phyloP scores from a whole-genome alignment of 805 yeast species.

The Candida parachauliodes region DNA sequence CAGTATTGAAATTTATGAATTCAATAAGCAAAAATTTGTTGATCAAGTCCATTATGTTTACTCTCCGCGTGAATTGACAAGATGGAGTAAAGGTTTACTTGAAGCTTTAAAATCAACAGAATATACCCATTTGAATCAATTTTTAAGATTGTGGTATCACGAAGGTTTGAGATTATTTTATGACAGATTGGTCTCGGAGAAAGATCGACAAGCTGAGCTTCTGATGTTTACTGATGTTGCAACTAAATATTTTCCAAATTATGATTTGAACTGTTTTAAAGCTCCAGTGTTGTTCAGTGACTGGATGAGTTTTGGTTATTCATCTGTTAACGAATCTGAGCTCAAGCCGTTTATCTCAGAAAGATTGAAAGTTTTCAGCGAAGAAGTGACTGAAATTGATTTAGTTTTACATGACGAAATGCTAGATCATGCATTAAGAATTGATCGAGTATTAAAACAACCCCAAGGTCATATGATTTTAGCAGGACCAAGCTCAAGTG shows the following conservation, averaged over 20 bases:
- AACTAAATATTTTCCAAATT: conserved; percentile 42
- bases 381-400: conserved; percentile 65
- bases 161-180: conserved; percentile 76
- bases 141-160: conserved; percentile 71
- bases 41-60: conserved; percentile 62
- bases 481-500: conserved; percentile 80
- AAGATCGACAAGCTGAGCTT: conserved; percentile 51
- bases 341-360: conserved; percentile 56
- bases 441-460: conserved; percentile 79
- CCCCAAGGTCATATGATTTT: conserved; percentile 88
- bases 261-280: conserved; percentile 33
- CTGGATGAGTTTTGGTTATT: conserved; percentile 69
- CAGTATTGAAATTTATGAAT: conserved; percentile 60
- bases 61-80: conserved; percentile 86
- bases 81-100: conserved; percentile 80
- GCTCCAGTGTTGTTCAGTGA: conserved; percentile 65
- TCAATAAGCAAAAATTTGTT: conserved; percentile 41
- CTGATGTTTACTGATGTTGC: conserved; percentile 30
- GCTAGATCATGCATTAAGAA: conserved; percentile 69
- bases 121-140: conserved; percentile 32
- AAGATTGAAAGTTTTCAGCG: conserved; percentile 66
- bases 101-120: conserved; percentile 42
- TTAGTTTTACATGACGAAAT: conserved; percentile 66
- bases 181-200: conserved; percentile 56
- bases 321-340: conserved; percentile 47